Base-by-base conservation (phyloP, 148 eudicot species). In the Camellia granthamiana region DNA sequence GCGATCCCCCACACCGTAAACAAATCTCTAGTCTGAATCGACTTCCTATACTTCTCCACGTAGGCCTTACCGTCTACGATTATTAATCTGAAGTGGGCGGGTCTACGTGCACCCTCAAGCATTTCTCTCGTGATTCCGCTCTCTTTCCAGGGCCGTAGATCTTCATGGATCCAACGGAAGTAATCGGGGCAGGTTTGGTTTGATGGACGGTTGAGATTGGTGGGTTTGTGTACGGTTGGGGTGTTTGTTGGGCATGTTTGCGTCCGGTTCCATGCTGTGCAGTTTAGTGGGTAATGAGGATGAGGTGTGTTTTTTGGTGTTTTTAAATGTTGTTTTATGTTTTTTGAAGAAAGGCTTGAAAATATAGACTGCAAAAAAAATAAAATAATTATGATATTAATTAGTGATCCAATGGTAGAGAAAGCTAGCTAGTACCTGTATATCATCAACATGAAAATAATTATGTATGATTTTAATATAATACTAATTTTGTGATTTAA, bases 91-190 rank as follows among this genome's bases (percentile, higher is more conserved):
- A 94, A 87, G 81, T 91, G 89, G 58, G 97, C 94, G 7, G 84
- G 74, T 60, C 11, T 78, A 51, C 81, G 78, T 65, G 90, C 97
- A n/a, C 77, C 85, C 41, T 94, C 98, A 3, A 94, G 82, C 93
- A 92, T 91, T 30, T 85, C 85, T 58, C 87, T 77, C 0, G 91
- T 89, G 70, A 94, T 76, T 54, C 94, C 97, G n/a, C 90, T 88
- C 67, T 84, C 84, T 62, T 72, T 91, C 97, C 98, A 94, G 7
- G 76, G 97, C 56, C 79, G 82, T 68, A 94, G 84, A 78, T 94
- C 98, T 78, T 94, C 92, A 63, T 92, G 92, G 79, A 94, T 94
- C 97, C 97, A 94, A 76, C 93, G 93, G 88, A 92, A 94, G 84
- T 91, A 87, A 0, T 84, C 86, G 1, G 98, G 98, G 79, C 98